Evolutionary conservation across 2,329 filamentous ascomycete genomes (phyloP).

Genomic region (Fonsecaea pugnacius): DNA sequence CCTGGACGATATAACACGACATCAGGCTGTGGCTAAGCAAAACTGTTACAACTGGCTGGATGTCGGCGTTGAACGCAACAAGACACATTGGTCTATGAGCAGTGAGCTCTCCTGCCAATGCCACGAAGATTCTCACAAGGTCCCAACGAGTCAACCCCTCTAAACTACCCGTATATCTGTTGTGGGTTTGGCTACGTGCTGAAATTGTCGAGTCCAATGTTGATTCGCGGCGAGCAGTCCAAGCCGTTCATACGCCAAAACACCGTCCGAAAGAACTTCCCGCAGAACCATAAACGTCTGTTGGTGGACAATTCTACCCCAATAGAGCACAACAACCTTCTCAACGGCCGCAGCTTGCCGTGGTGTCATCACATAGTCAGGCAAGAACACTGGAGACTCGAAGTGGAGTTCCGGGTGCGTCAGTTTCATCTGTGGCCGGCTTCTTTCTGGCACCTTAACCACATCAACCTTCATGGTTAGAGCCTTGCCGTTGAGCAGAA

Average conservation of each 20-base stretch:
- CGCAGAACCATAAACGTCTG: slow-evolving; percentile 8
- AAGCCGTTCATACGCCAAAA: background rate
- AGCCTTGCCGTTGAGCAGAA: slow-evolving; percentile 3
- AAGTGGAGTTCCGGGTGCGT: background rate
- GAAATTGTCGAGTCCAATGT: slow-evolving; percentile 2
- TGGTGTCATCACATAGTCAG: slow-evolving; percentile 5
- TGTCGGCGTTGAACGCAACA: too few relatives aligned
- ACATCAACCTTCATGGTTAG: background rate
- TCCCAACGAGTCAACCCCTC: background rate
- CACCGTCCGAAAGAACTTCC: background rate
- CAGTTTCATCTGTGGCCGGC: slow-evolving; percentile 4
- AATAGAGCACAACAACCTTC: slow-evolving; percentile 11
- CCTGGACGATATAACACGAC: too few relatives aligned
- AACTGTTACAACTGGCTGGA: too few relatives aligned
- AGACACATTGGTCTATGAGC: too few relatives aligned
- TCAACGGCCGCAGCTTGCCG: background rate
- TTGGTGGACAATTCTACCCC: background rate
- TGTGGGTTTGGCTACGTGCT: background rate
- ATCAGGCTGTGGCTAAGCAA: too few relatives aligned
- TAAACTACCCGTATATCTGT: background rate
- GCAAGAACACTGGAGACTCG: background rate
- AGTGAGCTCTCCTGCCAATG: too few relatives aligned
- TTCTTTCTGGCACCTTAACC: background rate
- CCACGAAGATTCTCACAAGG: background rate
- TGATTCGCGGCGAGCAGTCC: slow-evolving; percentile 1